phyloP scores from a whole-genome alignment of 192 early-diverging fungal genomes.

The Irineochytrium annulatum region DNA sequence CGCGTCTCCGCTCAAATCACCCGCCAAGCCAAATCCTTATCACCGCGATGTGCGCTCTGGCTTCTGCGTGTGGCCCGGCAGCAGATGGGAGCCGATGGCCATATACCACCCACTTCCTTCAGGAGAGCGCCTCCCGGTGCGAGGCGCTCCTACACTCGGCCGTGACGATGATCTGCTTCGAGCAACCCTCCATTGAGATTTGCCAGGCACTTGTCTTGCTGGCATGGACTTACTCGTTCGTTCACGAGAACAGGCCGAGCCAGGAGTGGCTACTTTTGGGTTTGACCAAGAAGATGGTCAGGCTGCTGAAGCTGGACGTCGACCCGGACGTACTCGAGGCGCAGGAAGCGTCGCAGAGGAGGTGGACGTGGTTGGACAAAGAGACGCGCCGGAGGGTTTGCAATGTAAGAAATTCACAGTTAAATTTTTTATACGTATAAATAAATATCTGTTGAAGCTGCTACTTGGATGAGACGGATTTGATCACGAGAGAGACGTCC shows the following conservation, averaged over 20 bases:
- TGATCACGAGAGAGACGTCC: background rate
- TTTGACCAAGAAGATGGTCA: background rate
- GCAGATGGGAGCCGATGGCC: conserved; percentile 2
- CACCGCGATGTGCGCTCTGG: background rate
- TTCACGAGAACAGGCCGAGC: background rate
- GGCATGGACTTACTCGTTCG: background rate
- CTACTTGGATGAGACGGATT: background rate
- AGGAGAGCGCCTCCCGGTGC: background rate
- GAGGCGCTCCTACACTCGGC: background rate
- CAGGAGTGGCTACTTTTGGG: background rate
- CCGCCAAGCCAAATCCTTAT: background rate
- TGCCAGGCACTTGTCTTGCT: background rate
- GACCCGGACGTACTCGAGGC: background rate
- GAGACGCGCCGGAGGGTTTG: background rate
- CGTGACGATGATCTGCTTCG: background rate
- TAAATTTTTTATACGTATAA: background rate
- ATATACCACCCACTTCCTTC: background rate
- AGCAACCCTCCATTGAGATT: background rate
- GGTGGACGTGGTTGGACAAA: background rate
- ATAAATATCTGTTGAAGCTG: background rate
- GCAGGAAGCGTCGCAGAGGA: background rate
- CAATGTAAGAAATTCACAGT: background rate
- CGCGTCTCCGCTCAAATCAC: background rate
- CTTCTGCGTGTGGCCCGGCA: background rate
- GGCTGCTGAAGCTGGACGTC: background rate